Conservation (phyloP, 1,139 yeast species). For the Hyphopichia fennica region DNA sequence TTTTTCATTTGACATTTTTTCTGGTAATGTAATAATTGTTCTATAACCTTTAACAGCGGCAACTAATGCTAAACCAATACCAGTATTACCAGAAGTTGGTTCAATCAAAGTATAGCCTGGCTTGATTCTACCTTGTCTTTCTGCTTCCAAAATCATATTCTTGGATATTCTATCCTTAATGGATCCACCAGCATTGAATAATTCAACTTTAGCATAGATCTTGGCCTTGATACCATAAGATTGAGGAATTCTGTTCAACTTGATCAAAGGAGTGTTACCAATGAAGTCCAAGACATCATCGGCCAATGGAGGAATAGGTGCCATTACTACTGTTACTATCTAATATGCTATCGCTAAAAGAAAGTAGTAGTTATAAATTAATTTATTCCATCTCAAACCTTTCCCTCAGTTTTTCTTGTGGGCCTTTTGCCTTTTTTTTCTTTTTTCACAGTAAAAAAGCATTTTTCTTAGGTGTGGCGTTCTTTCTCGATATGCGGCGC, state of each 20-base stretch:
- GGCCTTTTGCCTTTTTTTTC: no score
- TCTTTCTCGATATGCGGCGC: no score
- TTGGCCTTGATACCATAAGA: conserved; percentile 70
- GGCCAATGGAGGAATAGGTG: conserved; percentile 31
- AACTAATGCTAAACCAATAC: conserved; percentile 83
- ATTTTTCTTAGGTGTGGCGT: no score
- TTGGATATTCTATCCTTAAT: conserved; percentile 67
- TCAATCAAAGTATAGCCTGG: conserved; percentile 87
- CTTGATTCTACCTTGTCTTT: conserved; percentile 71
- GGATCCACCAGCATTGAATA: conserved; percentile 71
- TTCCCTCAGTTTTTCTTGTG: no score
- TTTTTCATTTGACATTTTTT: conserved; percentile 90
- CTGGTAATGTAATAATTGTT: conserved; percentile 86
- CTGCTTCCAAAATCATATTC: conserved; percentile 82
- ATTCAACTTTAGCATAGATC: conserved; percentile 60
- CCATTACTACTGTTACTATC: background rate
- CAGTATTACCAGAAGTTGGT: conserved; percentile 88
- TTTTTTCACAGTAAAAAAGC: no score
- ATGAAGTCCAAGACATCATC: conserved; percentile 59
- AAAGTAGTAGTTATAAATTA: no score
- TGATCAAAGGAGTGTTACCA: conserved; percentile 82
- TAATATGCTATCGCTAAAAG: no score
- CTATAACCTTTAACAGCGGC: conserved; percentile 89
- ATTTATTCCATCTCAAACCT: no score
- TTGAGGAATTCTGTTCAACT: conserved; percentile 75